These are phyloP conservation scores for Trametes cinnabarina DNA, from an alignment of 768 basidiomycete genomes.

Conservation along the genomic window DNA sequence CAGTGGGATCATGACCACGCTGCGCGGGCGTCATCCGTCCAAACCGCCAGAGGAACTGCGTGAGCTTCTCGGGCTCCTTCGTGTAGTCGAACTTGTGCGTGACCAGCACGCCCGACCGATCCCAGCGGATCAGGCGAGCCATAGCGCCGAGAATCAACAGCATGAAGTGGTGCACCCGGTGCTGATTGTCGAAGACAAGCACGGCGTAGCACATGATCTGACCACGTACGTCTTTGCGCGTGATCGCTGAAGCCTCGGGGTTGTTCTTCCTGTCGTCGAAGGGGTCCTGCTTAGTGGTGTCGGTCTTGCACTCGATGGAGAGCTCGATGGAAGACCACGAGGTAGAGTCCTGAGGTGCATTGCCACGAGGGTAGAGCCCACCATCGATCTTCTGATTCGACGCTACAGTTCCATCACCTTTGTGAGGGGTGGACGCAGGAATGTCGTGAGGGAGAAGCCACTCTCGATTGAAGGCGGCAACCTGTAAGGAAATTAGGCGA, in stretches of 20 bases:
- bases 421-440: not conserved
- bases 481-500: not conserved
- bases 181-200: not conserved
- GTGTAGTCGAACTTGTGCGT: slow-evolving; percentile 13
- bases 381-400: not conserved
- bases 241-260: not conserved
- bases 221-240: not conserved
- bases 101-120: slow-evolving; percentile 1
- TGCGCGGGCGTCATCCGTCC: not conserved
- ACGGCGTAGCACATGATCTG: not conserved
- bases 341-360: not conserved
- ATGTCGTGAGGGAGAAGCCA: not conserved
- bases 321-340: not conserved
- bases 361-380: not conserved
- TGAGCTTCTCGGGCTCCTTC: not conserved
- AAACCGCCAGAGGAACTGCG: slow-evolving; percentile 3
- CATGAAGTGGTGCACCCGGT: slow-evolving; percentile 6
- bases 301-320: slow-evolving; percentile 1
- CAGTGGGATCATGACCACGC: slow-evolving; percentile 10
- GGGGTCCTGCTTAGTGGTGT: not conserved
- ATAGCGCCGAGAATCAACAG: slow-evolving; percentile 4
- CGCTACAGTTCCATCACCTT: not conserved
- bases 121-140: slow-evolving; percentile 7
- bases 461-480: not conserved
- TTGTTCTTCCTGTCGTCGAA: not conserved